A percentile compares a stretch with the other conserved stretches of the same genome.
These are phyloP conservation scores for Beta vulgaris DNA, from an alignment of 148 eudicot genomes.

Conservation along the genomic window DNA sequence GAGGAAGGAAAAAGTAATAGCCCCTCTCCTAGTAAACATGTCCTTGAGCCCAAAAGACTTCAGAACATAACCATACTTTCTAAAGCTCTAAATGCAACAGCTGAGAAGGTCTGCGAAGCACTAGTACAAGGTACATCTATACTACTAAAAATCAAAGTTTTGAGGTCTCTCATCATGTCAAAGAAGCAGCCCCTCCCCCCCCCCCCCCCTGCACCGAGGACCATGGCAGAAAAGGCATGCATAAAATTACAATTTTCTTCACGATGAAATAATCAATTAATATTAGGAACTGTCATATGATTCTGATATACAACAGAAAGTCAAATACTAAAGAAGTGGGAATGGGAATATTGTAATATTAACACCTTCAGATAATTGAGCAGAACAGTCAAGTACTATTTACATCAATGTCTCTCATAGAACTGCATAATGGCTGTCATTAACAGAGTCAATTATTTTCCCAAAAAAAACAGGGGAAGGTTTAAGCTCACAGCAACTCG, in stretches of 20 bases:
- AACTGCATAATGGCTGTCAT: background rate
- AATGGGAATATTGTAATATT: background rate
- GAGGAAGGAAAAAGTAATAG: constrained; percentile 76
- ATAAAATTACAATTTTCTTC: background rate
- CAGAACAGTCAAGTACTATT: background rate
- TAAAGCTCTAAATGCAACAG: constrained; percentile 74
- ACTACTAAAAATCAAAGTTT: background rate
- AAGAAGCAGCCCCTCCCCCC: background rate
- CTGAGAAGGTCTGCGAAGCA: constrained; percentile 80
- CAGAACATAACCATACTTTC: constrained; percentile 91
- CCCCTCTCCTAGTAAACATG: constrained; percentile 86
- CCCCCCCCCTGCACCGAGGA: no score
- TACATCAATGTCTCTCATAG: background rate
- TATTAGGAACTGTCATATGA: background rate
- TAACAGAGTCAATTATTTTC: constrained; percentile 4
- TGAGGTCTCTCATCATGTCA: background rate
- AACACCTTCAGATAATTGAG: background rate
- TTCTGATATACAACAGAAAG: no score
- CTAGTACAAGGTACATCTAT: constrained; percentile 58
- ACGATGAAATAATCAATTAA: background rate
- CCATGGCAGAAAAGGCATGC: background rate
- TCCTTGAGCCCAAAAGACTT: constrained; percentile 91
- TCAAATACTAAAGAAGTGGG: background rate
- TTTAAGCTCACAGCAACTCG: constrained; percentile 75
- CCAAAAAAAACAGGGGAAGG: constrained; percentile 68